phyloP scores from a whole-genome alignment of 768 basidiomycete genomes.

The Pleurotus citrinopileatus region DNA sequence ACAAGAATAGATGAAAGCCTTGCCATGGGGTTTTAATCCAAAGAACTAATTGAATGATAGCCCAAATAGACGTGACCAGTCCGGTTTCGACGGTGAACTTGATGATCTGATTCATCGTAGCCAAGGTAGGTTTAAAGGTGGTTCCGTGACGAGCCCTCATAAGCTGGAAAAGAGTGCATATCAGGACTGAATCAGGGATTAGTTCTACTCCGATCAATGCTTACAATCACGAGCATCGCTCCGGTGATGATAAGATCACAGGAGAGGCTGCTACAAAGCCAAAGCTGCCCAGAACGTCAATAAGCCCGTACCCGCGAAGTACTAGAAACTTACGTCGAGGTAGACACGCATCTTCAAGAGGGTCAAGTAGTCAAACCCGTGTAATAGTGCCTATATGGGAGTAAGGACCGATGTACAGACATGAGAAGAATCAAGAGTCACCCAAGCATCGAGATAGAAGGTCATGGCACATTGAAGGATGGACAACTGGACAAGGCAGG shows the following conservation, averaged over 20 bases:
- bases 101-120: not conserved
- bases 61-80: constrained; percentile 4
- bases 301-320: not conserved
- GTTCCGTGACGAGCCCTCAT: not conserved
- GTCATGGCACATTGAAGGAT: not conserved
- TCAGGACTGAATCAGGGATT: no score
- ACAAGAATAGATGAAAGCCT: not conserved
- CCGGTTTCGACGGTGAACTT: constrained; percentile 13
- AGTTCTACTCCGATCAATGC: not conserved
- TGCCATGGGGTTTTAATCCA: not conserved
- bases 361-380: not conserved
- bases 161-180: not conserved
- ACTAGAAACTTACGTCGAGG: not conserved
- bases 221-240: constrained; percentile 13
- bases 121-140: not conserved
- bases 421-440: not conserved
- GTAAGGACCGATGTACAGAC: not conserved
- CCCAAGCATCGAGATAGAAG: not conserved
- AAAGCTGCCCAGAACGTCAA: constrained; percentile 10
- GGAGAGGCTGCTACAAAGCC: constrained; percentile 10
- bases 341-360: not conserved
- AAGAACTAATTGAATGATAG: not conserved
- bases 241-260: constrained; percentile 13
- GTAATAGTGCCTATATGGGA: not conserved
- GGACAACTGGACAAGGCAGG: not conserved